Base-by-base conservation (phyloP, 352 stramenopile genomes). In the Globisporangium sylvaticum region DNA sequence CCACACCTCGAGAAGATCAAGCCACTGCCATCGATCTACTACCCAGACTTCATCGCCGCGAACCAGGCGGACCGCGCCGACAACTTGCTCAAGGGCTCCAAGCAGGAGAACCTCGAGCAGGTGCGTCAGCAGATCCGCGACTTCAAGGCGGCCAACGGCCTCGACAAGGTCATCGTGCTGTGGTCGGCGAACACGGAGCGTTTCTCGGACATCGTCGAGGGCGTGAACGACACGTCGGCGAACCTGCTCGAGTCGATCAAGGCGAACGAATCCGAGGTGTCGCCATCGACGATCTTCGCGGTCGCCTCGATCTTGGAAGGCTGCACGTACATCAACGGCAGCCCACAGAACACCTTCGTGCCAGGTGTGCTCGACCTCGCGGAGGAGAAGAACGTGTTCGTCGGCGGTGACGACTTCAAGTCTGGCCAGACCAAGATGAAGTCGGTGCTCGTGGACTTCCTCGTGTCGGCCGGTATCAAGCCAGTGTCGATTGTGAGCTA, bases 111-210 rank as follows among this genome's bases (percentile, higher is more conserved):
- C 80, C 78, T 99, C 68, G 96, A 98, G 58, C 78, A 83, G 52
- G 85, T 98, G 32, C 83, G 92, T 29, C 64, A 90, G 72, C 87
- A 99, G 76, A 99, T 99, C 81, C 90, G 91, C 34, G 88, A 98
- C 68, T 99, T 99, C 76, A 99, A 99, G 85, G 65, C 79, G 29
- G 83, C 81, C 65, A 98, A 99, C 80, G 75, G 74, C 32, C 76
- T 99, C 2, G 97, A 99, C 80, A 98, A 99, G 85, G 96, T 99
- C 39, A 99, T 99, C 68, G 84, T 99, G 44, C 83, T 99, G 18
- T 99, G 98, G 98, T 99, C 97, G 58, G 98, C 98, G 72, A 99
- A 99, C 88, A 99, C 98, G 37, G 98, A 99, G 79, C 94, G 98
- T 50, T 99, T 98, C 75, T 95, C 95, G 29, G 96, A 97, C 70